phyloP scores from a whole-genome alignment of 306 rosid species.

The Carpinus fangiana region DNA sequence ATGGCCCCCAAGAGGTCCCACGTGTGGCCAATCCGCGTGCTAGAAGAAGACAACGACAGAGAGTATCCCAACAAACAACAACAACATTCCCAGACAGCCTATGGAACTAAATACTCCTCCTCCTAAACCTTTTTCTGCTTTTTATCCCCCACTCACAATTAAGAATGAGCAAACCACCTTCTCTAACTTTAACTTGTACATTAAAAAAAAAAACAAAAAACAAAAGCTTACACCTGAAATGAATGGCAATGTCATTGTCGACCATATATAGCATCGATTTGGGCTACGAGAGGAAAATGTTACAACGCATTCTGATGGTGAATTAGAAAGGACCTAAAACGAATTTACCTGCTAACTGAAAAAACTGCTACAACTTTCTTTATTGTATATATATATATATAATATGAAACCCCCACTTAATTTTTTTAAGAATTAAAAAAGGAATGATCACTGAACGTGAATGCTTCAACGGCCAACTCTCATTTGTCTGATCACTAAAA shows the following conservation, averaged over 20 bases:
- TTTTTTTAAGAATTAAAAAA: no score
- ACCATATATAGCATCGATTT: no score
- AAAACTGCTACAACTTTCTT: no score
- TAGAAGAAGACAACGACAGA: conserved; percentile 26
- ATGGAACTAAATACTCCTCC: not conserved
- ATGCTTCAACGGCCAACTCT: conserved; percentile 38
- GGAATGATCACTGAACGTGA: no score
- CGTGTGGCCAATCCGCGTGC: conserved; percentile 39
- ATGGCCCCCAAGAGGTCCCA: conserved; percentile 36
- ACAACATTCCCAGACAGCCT: conserved; percentile 7
- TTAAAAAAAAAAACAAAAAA: conserved; percentile 13
- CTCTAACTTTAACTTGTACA: conserved; percentile 2
- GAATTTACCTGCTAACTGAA: no score
- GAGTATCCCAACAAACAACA: not conserved
- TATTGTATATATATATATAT: no score
- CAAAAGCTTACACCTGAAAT: conserved; percentile 1
- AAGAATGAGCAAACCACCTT: conserved; percentile 44
- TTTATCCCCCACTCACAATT: not conserved
- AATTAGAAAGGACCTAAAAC: no score
- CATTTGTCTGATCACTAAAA: conserved; percentile 39
- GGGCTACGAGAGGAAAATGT: not conserved
- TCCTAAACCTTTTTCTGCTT: not conserved
- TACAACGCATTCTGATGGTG: not conserved
- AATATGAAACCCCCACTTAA: no score
- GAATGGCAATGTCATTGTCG: no score